phyloP scores from a whole-genome alignment of 2,329 filamentous ascomycete genomes.

The Xylaria hypoxylon region DNA sequence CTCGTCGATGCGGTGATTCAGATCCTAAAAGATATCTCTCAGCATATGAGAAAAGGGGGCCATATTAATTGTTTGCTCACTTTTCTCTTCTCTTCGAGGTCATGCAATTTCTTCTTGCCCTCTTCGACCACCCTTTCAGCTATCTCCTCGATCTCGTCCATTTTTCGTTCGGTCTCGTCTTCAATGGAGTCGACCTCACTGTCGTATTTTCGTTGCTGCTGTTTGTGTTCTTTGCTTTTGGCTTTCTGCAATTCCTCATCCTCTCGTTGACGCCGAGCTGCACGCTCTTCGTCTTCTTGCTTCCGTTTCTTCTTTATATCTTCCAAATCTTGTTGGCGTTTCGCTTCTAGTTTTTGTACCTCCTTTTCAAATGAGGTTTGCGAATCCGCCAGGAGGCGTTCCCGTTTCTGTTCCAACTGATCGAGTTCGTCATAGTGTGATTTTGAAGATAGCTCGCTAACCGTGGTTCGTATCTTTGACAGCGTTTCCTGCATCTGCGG shows the following conservation, averaged over 20 bases:
- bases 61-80: conserved; percentile 41
- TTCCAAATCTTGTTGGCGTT: conserved; percentile 49
- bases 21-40: conserved; percentile 49
- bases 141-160: conserved; percentile 52
- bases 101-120: conserved; percentile 50
- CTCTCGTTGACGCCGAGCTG: conserved; percentile 52
- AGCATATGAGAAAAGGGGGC: not conserved
- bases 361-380: conserved; percentile 50
- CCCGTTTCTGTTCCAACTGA: conserved; percentile 55
- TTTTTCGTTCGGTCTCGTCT: conserved; percentile 52
- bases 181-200: conserved; percentile 50
- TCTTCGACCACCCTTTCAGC: conserved; percentile 48
- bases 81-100: conserved; percentile 52
- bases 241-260: conserved; percentile 52
- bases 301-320: conserved; percentile 53
- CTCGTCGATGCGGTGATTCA: conserved; percentile 58
- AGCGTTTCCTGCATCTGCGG: conserved; percentile 58
- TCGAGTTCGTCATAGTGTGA: conserved; percentile 54
- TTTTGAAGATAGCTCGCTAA: conserved; percentile 51
- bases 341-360: conserved; percentile 46
- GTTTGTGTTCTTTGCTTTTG: conserved; percentile 49
- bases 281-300: conserved; percentile 57
- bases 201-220: conserved; percentile 48
- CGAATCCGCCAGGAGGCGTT: conserved; percentile 51
- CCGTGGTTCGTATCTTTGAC: conserved; percentile 54